A percentile compares a stretch with the other conserved stretches of the same genome.
Conservation (phyloP, 805 yeast species). For the Hanseniaspora osmophila region DNA sequence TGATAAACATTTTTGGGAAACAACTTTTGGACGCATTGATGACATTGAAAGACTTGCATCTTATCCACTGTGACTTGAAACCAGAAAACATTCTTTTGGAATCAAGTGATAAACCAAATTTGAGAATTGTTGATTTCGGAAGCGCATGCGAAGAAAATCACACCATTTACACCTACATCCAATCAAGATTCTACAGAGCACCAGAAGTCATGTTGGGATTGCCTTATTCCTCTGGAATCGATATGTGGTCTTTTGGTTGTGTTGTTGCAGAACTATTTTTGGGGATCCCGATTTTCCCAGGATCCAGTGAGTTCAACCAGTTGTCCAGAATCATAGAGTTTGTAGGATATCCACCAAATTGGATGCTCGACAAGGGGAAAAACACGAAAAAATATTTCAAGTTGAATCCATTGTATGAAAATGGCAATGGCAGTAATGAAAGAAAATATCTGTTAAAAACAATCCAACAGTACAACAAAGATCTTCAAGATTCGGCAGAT, state of each 20-base stretch:
- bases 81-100: constrained; percentile 86
- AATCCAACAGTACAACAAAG: constrained; percentile 34
- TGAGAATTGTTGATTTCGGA: constrained; percentile 92
- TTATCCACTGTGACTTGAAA: constrained; percentile 92
- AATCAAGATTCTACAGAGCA: constrained; percentile 82
- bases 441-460: constrained; percentile 28
- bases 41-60: constrained; percentile 64
- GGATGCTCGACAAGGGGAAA: constrained; percentile 95
- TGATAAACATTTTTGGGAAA: constrained; percentile 62
- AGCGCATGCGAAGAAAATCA: constrained; percentile 88
- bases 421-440: too few species aligned
- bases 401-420: constrained; percentile 9
- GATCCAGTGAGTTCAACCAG: constrained; percentile 87
- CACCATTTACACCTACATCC: constrained; percentile 81
- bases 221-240: constrained; percentile 85
- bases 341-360: constrained; percentile 75
- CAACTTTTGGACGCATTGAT: constrained; percentile 74
- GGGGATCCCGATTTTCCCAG: constrained; percentile 91
- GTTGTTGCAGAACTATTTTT: constrained; percentile 79
- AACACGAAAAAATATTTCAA: constrained; percentile 50
- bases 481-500: constrained; percentile 10
- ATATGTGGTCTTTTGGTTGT: constrained; percentile 95
- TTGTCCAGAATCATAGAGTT: constrained; percentile 57
- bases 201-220: constrained; percentile 90
- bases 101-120: constrained; percentile 56